phyloP scores from a whole-genome alignment of 129 eudicot genomes.

The Arctium minus region DNA sequence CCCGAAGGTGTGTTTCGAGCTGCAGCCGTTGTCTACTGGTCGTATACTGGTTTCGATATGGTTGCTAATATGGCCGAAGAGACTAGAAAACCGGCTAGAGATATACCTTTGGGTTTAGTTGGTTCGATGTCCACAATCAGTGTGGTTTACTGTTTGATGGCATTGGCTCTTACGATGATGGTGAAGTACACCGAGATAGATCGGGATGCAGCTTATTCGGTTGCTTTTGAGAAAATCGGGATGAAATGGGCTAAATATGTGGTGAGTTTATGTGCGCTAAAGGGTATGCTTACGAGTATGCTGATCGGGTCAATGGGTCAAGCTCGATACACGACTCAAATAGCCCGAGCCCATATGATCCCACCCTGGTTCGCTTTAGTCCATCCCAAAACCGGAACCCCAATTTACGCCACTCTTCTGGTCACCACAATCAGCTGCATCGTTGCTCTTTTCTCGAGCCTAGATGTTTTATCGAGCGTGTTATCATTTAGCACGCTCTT shows the following conservation, averaged over 20 bases:
- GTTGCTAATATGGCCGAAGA: conserved; percentile 93
- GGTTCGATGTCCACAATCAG: conserved; percentile 75
- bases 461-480: conserved; percentile 78
- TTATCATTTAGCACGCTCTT: conserved; percentile 77
- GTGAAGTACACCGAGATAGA: conserved; percentile 68
- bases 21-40: conserved; percentile 84
- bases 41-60: conserved; percentile 86
- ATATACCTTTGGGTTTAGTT: conserved; percentile 72
- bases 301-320: conserved; percentile 89
- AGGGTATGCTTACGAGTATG: conserved; percentile 86
- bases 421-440: conserved; percentile 50
- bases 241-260: conserved; percentile 85
- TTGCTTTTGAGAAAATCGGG: conserved; percentile 65
- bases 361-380: conserved; percentile 65
- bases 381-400: conserved; percentile 75
- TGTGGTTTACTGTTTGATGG: conserved; percentile 73
- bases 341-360: conserved; percentile 68
- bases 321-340: conserved; percentile 73
- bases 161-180: conserved; percentile 67
- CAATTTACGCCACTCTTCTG: conserved; percentile 61
- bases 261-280: conserved; percentile 61
- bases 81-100: conserved; percentile 57
- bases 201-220: conserved; percentile 67
- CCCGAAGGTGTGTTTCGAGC: conserved; percentile 69
- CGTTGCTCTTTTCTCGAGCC: conserved; percentile 67